Base-by-base conservation (phyloP, 805 yeast species). In the Blastobotrys americana region DNA sequence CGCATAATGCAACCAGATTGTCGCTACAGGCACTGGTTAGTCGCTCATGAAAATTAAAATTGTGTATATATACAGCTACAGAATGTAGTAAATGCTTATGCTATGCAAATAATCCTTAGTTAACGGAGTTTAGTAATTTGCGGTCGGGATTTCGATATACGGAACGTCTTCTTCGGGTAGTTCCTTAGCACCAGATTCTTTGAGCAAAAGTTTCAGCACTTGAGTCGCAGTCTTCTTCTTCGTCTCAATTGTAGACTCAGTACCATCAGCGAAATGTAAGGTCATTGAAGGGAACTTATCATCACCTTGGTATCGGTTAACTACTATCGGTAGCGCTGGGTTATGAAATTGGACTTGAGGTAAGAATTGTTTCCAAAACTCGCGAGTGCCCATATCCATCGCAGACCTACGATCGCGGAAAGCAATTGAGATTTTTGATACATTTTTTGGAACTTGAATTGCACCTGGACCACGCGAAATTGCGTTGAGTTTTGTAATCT, bases 261-360 rank as follows among this genome's bases (percentile, higher is more conserved):
- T 54, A 10, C 75, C 74, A 48, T 68, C 63, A n/a, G 54, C 51
- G 39, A 64, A 68, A 43, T 60, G 57, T 13, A 77, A 62, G 20
- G 65, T 68, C 19, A 80, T 55, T 39, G 66, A 57, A 21, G 76
- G 67, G 2, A 81, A 82, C 34, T 65, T 61, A 13, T 57, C 55
- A 41, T 66, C 64, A 39, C 74, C 75, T 16, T 72, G 74, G 40
- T 64, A 67, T 53, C 88, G 70, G 10, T 73, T 66, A 28, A 86
- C 81, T 19, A 72, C 70, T 45, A 86, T 77, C 19, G 77, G 73
- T 21, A 84, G 57, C 37, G 68, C 66, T n/a, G 90, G 89, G 62
- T 88, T 88, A 67, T 86, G 89, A 63, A 84, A 88, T 60, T 78
- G 80, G 50, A 88, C 70, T 4, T 88, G 78, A 20, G 93, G 94